Base-by-base conservation (phyloP, 768 basidiomycete species). In the Rhizopogon vulgaris region DNA sequence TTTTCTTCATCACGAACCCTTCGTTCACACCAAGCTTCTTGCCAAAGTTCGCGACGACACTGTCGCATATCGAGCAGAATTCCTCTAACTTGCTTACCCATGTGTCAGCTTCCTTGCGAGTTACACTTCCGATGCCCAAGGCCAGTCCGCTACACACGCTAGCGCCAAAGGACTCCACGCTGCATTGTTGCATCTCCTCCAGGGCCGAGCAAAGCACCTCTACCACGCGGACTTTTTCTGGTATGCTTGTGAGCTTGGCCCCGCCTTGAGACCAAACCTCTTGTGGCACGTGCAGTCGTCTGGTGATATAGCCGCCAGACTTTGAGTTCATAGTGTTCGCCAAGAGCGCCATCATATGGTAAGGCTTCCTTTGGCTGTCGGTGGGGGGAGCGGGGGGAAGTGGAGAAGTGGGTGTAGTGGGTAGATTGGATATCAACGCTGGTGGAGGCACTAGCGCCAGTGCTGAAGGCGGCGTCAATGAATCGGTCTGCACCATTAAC, bases 251-350 rank as follows among this genome's bases (percentile, higher is more conserved):
- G 45, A 96, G 77, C 66, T 93, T 94, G 28, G 87, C 89, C 38
- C 92, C 91, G 27, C 87, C 87, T 64, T 91, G 88, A 40, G 89
- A 87, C 93, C 93, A 95, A 22, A 94, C 87, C 62, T 90, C 89
- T 51, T 82, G 82, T 12, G 93, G 91, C 27, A 95, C 87, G 67
- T 93, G 92, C 58, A 95, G 69, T 41, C 86, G 80, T 41, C 84
- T 85, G 14, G 90, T 93, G 51, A 95, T 74, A 66, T 94, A 94
- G 30, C 90, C 91, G n/a, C 93, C 93, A 4, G 86, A 82, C 54
- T 78, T 75, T 36, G 82, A 83, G 36, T 74, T 78, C 82, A 94
- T 94, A 25, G 91, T 91, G 48, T 74, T 80, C 54, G 83, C 77
- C 36, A 95, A 72, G 22, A 90, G 78, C 54, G 75, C 73, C 91